These are phyloP conservation scores for Malus fusca DNA, from an alignment of 306 rosid species.

Conservation along the genomic window DNA sequence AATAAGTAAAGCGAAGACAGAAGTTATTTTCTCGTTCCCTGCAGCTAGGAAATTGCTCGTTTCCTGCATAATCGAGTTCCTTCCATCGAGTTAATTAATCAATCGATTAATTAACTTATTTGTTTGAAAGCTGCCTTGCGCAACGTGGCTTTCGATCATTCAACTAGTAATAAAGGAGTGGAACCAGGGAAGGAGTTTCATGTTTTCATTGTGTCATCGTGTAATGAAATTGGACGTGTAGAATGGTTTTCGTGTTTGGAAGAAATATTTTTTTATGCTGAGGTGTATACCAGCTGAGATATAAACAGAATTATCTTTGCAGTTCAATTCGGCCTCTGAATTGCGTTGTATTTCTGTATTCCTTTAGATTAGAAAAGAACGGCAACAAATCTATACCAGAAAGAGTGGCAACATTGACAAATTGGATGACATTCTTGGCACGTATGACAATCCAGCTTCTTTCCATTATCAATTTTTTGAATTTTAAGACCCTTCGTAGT, in stretches of 20 bases:
- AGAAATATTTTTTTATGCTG: too few species aligned
- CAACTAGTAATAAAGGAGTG: conserved; percentile 22
- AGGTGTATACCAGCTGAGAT: too few species aligned
- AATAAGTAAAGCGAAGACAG: neutral
- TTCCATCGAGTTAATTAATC: conserved; percentile 15
- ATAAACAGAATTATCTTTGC: too few species aligned
- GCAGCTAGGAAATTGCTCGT: conserved; percentile 61
- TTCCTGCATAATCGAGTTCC: conserved; percentile 38
- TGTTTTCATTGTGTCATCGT: neutral
- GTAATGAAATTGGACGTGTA: neutral
- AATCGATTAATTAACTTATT: neutral
- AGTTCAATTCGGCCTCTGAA: too few species aligned
- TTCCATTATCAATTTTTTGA: too few species aligned
- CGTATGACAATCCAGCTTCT: too few species aligned
- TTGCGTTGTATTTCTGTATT: too few species aligned
- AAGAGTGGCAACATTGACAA: too few species aligned
- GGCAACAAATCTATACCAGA: too few species aligned
- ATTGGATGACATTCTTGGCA: too few species aligned
- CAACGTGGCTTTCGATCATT: neutral
- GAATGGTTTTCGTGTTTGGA: neutral
- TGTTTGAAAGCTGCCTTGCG: neutral
- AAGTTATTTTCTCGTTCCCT: conserved; percentile 16
- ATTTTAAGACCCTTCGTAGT: too few species aligned
- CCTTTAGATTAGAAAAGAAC: too few species aligned
- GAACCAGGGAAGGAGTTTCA: conserved; percentile 15